A percentile compares a stretch with the other conserved stretches of the same genome.
Evolutionary conservation across 1,284 basidiomycete genomes (phyloP).

Genomic region (Microbotryum lychnidis-dioicae): DNA sequence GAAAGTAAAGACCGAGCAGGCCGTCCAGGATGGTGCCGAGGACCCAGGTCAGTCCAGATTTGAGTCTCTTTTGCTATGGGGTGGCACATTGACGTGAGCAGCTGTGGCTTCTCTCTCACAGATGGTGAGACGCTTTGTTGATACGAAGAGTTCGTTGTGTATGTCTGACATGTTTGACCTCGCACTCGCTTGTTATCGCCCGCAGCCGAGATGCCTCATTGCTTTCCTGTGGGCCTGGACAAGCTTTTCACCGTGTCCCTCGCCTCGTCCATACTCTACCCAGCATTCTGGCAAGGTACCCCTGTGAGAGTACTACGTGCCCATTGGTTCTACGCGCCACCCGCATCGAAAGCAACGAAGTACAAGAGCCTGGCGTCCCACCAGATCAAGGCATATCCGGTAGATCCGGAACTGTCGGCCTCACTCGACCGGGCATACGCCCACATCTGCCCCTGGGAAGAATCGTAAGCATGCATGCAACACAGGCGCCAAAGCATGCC

Average conservation of each 20-base stretch:
- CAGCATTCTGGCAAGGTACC: slow-evolving; percentile 41
- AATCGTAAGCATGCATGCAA: not conserved
- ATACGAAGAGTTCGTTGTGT: not conserved
- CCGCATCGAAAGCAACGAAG: slow-evolving; percentile 6
- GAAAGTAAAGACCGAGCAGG: slow-evolving; percentile 3
- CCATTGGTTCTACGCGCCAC: slow-evolving; percentile 41
- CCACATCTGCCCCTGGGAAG: slow-evolving; percentile 38
- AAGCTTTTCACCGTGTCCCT: slow-evolving; percentile 36
- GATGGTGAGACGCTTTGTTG: not conserved
- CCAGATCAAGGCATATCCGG: slow-evolving; percentile 33
- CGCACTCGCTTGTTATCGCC: not conserved
- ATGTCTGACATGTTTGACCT: too few species aligned
- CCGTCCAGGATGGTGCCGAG: slow-evolving; percentile 11
- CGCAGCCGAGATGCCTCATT: slow-evolving; percentile 17
- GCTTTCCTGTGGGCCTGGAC: slow-evolving; percentile 36
- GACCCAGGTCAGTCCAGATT: slow-evolving; percentile 1
- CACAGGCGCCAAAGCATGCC: too few species aligned
- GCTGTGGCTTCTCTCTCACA: too few species aligned
- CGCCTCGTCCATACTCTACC: slow-evolving; percentile 32
- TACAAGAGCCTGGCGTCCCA: slow-evolving; percentile 11
- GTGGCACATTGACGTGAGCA: too few species aligned
- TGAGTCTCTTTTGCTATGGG: not conserved
- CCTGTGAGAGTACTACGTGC: slow-evolving; percentile 37
- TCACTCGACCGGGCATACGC: slow-evolving; percentile 40
- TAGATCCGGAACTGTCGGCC: slow-evolving; percentile 35